Percentiles rank a stretch among this genome's conserved stretches.
phyloP scores from a whole-genome alignment of 352 stramenopile genomes.

The Phytophthora pistaciae region DNA sequence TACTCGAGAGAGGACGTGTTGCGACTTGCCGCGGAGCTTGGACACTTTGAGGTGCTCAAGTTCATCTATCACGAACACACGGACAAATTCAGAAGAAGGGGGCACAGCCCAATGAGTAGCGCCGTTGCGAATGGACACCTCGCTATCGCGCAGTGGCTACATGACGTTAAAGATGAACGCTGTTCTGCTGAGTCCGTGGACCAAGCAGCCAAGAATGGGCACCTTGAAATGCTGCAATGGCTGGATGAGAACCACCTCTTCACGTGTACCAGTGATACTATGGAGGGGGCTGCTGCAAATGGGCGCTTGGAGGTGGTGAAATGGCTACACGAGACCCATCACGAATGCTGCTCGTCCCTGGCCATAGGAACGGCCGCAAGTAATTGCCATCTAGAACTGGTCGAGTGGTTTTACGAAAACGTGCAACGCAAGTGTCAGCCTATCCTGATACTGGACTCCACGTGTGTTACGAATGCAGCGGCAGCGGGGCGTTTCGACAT shows the following conservation, averaged over 20 bases:
- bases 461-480: background rate
- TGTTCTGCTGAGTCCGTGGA: too few species aligned
- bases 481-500: background rate
- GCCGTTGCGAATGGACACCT: too few species aligned
- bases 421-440: background rate
- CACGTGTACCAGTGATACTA: background rate
- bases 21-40: too few species aligned
- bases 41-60: too few species aligned
- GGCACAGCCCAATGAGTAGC: too few species aligned
- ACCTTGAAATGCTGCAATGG: background rate
- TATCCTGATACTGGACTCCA: too few species aligned
- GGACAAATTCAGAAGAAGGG: too few species aligned
- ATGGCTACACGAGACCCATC: background rate
- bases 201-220: background rate
- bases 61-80: too few species aligned
- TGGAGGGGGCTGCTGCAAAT: background rate
- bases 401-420: background rate
- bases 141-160: too few species aligned
- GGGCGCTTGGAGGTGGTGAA: background rate
- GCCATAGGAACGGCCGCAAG: background rate
- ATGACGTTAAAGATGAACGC: too few species aligned
- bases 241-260: background rate
- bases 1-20: too few species aligned
- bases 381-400: background rate
- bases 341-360: background rate